phyloP scores from a whole-genome alignment of 768 basidiomycete genomes.

The Mycena rebaudengoi region DNA sequence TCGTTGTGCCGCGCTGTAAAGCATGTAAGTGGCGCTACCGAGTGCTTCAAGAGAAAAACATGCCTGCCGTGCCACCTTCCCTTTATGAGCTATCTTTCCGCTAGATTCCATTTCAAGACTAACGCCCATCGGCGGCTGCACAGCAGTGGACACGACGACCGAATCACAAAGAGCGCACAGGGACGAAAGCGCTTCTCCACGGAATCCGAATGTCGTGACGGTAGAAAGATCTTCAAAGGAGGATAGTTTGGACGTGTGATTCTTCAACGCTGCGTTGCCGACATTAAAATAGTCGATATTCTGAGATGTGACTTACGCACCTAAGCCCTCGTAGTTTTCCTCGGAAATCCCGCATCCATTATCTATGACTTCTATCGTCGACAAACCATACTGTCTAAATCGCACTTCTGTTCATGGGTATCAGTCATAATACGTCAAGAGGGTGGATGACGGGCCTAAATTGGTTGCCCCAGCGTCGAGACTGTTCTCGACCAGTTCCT shows the following conservation, averaged over 20 bases:
- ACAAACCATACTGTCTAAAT: slow-evolving; percentile 88
- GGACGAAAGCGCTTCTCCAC: slow-evolving; percentile 95
- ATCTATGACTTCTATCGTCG: slow-evolving; percentile 87
- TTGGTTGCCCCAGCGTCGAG: slow-evolving; percentile 90
- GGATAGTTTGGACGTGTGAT: slow-evolving; percentile 91
- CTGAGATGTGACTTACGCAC: slow-evolving; percentile 62
- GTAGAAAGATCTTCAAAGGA: slow-evolving; percentile 76
- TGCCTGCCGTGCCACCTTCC: slow-evolving; percentile 83
- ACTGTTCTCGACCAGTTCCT: slow-evolving; percentile 96
- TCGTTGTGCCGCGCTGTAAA: slow-evolving; percentile 85
- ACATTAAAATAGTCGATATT: neutral
- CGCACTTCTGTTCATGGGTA: slow-evolving; percentile 71
- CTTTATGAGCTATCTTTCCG: slow-evolving; percentile 66
- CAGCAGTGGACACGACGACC: slow-evolving; percentile 79
- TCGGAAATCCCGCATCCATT: slow-evolving; percentile 89
- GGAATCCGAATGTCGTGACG: slow-evolving; percentile 89
- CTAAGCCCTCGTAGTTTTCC: slow-evolving; percentile 79
- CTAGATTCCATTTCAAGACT: slow-evolving; percentile 74
- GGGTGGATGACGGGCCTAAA: slow-evolving; percentile 65
- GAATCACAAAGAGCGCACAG: slow-evolving; percentile 84
- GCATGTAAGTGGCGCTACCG: neutral
- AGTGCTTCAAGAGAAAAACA: slow-evolving; percentile 19
- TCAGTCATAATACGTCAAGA: neutral
- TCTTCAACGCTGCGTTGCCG: slow-evolving; percentile 73
- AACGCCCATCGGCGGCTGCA: slow-evolving; percentile 81